These are phyloP conservation scores for Pichia kluyveri DNA, from an alignment of 805 yeast species.

Conservation along the genomic window DNA sequence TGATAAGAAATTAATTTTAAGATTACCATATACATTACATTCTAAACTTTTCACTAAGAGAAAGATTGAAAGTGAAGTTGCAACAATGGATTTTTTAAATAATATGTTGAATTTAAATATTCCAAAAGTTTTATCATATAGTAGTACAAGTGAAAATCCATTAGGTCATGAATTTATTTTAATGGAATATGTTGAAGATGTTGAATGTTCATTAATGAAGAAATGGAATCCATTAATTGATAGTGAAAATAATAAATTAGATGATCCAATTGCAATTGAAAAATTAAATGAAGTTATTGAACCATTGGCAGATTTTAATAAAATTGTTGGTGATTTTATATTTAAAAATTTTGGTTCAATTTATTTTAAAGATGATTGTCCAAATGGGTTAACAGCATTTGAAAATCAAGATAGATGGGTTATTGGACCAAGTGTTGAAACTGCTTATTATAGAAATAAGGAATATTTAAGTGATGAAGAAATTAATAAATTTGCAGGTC, in stretches of 20 bases:
- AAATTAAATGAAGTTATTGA: conserved; percentile 53
- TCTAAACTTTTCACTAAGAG: conserved; percentile 55
- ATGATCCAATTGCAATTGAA: conserved; percentile 38
- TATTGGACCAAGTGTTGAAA: conserved; percentile 84
- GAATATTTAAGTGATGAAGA: conserved; percentile 40
- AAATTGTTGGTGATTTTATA: conserved; percentile 30
- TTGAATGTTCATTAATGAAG: conserved; percentile 58
- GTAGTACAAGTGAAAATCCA: conserved; percentile 51
- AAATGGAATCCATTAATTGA: conserved; percentile 78
- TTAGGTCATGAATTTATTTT: conserved; percentile 69
- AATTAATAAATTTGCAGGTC: conserved; percentile 55
- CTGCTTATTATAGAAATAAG: conserved; percentile 66
- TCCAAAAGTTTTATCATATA: conserved; percentile 67
- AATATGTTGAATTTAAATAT: conserved; percentile 57
- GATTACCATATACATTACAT: conserved; percentile 78
- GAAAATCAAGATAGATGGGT: conserved; percentile 77
- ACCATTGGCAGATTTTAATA: conserved; percentile 52
- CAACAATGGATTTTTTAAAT: conserved; percentile 77
- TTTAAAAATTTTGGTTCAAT: conserved; percentile 77
- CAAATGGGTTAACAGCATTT: conserved; percentile 30
- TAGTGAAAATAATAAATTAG: conserved; percentile 34
- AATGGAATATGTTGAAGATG: conserved; percentile 74
- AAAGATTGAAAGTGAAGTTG: conserved; percentile 81
- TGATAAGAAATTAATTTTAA: conserved; percentile 54
- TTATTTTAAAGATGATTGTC: conserved; percentile 66